phyloP scores from a whole-genome alignment of 1,139 yeast genomes.

The Kazachstania sp. region DNA sequence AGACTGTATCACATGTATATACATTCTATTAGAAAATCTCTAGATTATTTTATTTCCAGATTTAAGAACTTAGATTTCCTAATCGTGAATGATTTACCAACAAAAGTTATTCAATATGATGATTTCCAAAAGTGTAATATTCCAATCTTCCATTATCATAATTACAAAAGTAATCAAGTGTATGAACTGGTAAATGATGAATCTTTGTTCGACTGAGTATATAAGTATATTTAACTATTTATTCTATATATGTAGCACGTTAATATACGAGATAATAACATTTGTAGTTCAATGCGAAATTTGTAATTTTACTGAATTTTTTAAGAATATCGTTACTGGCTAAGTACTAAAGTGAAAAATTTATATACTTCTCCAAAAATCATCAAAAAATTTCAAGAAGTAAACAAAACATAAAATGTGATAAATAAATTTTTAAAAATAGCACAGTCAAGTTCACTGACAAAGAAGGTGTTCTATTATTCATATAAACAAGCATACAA shows the following conservation, averaged over 20 bases:
- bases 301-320: neutral
- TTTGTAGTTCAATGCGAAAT: neutral
- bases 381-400: neutral
- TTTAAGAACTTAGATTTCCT: slow-evolving; percentile 21
- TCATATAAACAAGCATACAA: neutral
- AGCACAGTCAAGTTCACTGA: neutral
- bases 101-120: slow-evolving; percentile 20
- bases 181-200: slow-evolving; percentile 26
- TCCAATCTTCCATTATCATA: slow-evolving; percentile 20
- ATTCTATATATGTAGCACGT: neutral
- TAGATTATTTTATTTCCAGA: slow-evolving; percentile 19
- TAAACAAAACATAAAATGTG: neutral
- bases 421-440: neutral
- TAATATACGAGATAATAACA: neutral
- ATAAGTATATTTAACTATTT: neutral
- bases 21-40: slow-evolving; percentile 26
- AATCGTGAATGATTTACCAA: slow-evolving; percentile 26
- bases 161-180: slow-evolving; percentile 24
- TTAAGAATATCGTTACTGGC: too few relatives aligned
- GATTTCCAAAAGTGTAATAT: slow-evolving; percentile 23
- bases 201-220: slow-evolving; percentile 19
- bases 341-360: neutral
- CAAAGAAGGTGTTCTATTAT: too few relatives aligned
- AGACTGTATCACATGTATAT: slow-evolving; percentile 23
- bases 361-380: neutral